phyloP scores from a whole-genome alignment of 2,329 filamentous ascomycete species.

The Fusarium sp. region DNA sequence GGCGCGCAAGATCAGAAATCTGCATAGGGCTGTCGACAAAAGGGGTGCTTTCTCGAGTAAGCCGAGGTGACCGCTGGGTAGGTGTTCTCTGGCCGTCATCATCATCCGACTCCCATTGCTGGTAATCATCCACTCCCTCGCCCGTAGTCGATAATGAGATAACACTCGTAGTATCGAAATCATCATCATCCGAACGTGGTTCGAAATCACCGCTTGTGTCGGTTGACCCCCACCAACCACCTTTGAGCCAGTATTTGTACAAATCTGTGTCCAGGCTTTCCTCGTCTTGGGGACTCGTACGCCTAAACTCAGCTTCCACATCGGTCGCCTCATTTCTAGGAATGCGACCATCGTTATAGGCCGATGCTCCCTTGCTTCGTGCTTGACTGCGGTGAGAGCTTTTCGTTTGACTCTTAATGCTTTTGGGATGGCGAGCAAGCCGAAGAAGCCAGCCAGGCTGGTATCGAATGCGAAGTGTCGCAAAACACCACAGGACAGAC shows the following conservation, averaged over 20 bases:
- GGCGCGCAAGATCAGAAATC: constrained; percentile 76
- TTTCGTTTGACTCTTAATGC: constrained; percentile 35
- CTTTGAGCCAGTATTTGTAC: constrained; percentile 86
- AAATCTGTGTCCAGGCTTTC: constrained; percentile 77
- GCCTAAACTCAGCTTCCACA: constrained; percentile 82
- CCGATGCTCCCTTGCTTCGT: constrained; percentile 12
- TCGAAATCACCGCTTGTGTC: constrained; percentile 85
- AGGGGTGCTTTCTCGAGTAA: constrained; percentile 66
- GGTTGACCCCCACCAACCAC: constrained; percentile 85
- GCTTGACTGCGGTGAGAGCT: constrained; percentile 20
- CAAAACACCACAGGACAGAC: constrained; percentile 65
- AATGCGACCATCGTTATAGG: constrained; percentile 59
- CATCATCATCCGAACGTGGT: constrained; percentile 64
- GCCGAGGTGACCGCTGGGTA: constrained; percentile 70
- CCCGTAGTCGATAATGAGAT: constrained; percentile 68
- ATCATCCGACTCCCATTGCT: constrained; percentile 61
- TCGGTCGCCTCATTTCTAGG: constrained; percentile 76
- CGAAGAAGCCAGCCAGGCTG: constrained; percentile 66
- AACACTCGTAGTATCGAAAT: constrained; percentile 83
- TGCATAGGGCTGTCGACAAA: constrained; percentile 72
- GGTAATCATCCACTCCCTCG: constrained; percentile 57
- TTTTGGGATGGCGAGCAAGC: constrained; percentile 59
- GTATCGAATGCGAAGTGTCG: constrained; percentile 56
- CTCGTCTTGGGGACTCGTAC: constrained; percentile 66
- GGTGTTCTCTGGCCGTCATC: constrained; percentile 74